These are phyloP conservation scores for Tubosaeta sp. DNA, from an alignment of 768 basidiomycete genomes.

Conservation along the genomic window DNA sequence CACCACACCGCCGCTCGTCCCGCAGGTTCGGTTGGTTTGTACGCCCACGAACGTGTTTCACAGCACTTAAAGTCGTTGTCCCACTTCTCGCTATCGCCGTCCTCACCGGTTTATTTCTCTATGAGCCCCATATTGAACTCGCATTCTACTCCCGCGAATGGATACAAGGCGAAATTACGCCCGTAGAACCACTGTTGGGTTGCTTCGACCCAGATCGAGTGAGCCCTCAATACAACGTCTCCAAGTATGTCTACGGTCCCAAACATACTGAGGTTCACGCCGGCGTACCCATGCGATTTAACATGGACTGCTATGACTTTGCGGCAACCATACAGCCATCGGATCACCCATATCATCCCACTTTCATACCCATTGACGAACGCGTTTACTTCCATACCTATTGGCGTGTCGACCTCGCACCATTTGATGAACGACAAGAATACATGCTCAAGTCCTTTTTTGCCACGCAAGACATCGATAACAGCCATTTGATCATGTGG, in stretches of 20 bases:
- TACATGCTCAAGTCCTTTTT: conserved; percentile 93
- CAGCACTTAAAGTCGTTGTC: conserved; percentile 43
- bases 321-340: conserved; percentile 67
- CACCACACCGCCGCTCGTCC: conserved; percentile 22
- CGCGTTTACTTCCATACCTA: conserved; percentile 84
- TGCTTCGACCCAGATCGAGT: conserved; percentile 68
- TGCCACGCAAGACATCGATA: conserved; percentile 73
- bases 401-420: conserved; percentile 86
- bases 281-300: conserved; percentile 71
- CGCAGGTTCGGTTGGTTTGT: conserved; percentile 26
- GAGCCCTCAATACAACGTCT: conserved; percentile 65
- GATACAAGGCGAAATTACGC: conserved; percentile 69
- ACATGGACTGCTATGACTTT: conserved; percentile 91
- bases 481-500: conserved; percentile 79
- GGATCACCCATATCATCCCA: background rate
- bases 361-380: conserved; percentile 30
- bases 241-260: conserved; percentile 57
- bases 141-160: conserved; percentile 74
- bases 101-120: conserved; percentile 50
- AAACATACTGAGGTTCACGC: conserved; percentile 72
- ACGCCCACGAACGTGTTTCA: conserved; percentile 36
- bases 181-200: conserved; percentile 57
- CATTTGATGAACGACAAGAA: conserved; percentile 80
- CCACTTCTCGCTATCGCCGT: conserved; percentile 36
- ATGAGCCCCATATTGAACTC: conserved; percentile 85